Conservation (phyloP, 352 stramenopile species). For the Phytophthora tentaculata region DNA sequence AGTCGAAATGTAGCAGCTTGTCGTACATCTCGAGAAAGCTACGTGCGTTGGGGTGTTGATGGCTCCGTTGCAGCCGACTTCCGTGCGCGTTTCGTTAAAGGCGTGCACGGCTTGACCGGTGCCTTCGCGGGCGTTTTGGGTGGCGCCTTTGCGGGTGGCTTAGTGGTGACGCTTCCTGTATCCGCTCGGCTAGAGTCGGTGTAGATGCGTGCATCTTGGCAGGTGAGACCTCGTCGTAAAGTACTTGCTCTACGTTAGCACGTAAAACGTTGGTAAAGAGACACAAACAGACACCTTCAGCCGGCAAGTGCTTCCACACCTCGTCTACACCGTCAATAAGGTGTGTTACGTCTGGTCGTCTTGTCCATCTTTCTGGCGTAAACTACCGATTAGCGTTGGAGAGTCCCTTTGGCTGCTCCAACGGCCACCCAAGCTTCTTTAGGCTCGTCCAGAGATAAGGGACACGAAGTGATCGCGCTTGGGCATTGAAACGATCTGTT, state of each 20-base stretch:
- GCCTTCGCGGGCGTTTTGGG: neutral
- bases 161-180: neutral
- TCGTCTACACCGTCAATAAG: too few species aligned
- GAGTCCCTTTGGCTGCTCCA: too few species aligned
- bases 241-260: neutral
- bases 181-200: neutral
- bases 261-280: neutral
- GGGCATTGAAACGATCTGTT: too few species aligned
- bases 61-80: neutral
- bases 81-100: neutral
- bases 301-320: neutral
- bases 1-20: too few species aligned
- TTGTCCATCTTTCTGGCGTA: too few species aligned
- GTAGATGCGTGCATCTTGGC: neutral
- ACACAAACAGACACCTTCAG: neutral
- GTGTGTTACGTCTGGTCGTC: too few species aligned
- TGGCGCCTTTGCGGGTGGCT: neutral
- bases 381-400: too few species aligned
- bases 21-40: too few species aligned
- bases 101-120: neutral
- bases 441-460: too few species aligned
- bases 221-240: neutral
- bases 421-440: too few species aligned
- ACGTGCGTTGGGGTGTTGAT: too few species aligned
- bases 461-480: too few species aligned